Evolutionary conservation across 805 yeast genomes (phyloP).

Genomic region (Wickerhamomyces chambardii): DNA sequence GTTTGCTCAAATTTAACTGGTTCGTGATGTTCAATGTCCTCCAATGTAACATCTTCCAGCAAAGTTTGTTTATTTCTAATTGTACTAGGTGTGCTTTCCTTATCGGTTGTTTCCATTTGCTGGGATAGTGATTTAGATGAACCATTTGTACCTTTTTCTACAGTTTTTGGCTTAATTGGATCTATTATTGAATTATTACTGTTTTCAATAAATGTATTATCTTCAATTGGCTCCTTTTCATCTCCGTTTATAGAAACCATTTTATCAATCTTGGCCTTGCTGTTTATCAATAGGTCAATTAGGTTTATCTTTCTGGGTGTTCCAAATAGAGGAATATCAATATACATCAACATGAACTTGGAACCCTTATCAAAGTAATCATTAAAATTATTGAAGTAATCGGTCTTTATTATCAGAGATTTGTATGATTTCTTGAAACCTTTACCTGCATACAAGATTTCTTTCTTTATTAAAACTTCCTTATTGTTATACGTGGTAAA

Average conservation of each 20-base stretch:
- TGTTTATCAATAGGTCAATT: background rate
- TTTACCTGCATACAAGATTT: slow-evolving; percentile 42
- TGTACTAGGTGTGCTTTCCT: background rate
- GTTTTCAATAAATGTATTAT: no score
- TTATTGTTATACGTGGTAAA: slow-evolving; percentile 47
- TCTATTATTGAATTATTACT: no score
- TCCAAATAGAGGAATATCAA: slow-evolving; percentile 50
- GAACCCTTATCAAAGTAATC: slow-evolving; percentile 51
- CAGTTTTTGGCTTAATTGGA: no score
- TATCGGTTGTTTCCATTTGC: background rate
- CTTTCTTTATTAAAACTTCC: slow-evolving; percentile 47
- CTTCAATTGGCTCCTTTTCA: no score
- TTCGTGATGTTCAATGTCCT: background rate
- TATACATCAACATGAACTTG: slow-evolving; percentile 44
- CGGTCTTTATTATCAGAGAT: slow-evolving; percentile 33
- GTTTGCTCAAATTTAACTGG: slow-evolving; percentile 27
- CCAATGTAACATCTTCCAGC: background rate
- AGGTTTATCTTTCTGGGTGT: slow-evolving; percentile 7
- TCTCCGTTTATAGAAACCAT: no score
- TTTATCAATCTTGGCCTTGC: no score
- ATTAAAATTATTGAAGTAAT: slow-evolving; percentile 44
- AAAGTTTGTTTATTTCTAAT: background rate
- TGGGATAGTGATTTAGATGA: no score
- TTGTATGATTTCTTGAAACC: slow-evolving; percentile 43
- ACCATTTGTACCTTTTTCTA: no score